These are phyloP conservation scores for Onygena corvina DNA, from an alignment of 2,329 filamentous ascomycete species.

Conservation along the genomic window DNA sequence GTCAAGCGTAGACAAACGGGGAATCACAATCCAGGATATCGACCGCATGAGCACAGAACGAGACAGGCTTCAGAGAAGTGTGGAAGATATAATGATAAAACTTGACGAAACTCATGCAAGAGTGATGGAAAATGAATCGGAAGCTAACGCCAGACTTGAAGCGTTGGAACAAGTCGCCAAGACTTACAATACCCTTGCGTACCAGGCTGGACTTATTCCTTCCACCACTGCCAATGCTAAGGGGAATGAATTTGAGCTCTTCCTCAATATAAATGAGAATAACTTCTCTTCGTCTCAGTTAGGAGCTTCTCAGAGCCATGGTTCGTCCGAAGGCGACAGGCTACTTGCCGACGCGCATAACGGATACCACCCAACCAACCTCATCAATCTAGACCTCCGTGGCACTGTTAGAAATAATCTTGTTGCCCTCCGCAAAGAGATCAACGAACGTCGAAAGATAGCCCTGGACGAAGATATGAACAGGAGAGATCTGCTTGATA, in stretches of 20 bases:
- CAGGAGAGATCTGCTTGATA: slow-evolving; percentile 83
- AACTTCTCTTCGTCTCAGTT: slow-evolving; percentile 58
- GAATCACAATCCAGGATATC: slow-evolving; percentile 95
- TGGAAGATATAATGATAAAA: slow-evolving; percentile 61
- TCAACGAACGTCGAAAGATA: slow-evolving; percentile 72
- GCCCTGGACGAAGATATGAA: slow-evolving; percentile 87
- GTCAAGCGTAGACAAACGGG: slow-evolving; percentile 77
- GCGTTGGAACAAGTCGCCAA: slow-evolving; percentile 85
- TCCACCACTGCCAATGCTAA: slow-evolving; percentile 73
- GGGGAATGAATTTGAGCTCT: slow-evolving; percentile 71
- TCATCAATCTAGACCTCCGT: slow-evolving; percentile 79
- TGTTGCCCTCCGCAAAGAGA: slow-evolving; percentile 67
- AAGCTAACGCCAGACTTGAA: slow-evolving; percentile 74
- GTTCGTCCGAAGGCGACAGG: slow-evolving; percentile 52
- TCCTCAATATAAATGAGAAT: slow-evolving; percentile 66
- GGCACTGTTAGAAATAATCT: slow-evolving; percentile 71
- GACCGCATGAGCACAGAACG: slow-evolving; percentile 96
- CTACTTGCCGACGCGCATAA: slow-evolving; percentile 69
- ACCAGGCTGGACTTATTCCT: slow-evolving; percentile 85
- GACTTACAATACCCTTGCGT: slow-evolving; percentile 84
- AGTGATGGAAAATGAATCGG: slow-evolving; percentile 74
- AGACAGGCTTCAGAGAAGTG: slow-evolving; percentile 78
- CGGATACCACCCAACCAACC: slow-evolving; percentile 79
- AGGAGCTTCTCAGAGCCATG: slow-evolving; percentile 38
- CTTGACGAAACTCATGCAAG: slow-evolving; percentile 76